These are phyloP conservation scores for Neofusicoccum laricinum DNA, from an alignment of 2,329 filamentous ascomycete species.

Conservation along the genomic window DNA sequence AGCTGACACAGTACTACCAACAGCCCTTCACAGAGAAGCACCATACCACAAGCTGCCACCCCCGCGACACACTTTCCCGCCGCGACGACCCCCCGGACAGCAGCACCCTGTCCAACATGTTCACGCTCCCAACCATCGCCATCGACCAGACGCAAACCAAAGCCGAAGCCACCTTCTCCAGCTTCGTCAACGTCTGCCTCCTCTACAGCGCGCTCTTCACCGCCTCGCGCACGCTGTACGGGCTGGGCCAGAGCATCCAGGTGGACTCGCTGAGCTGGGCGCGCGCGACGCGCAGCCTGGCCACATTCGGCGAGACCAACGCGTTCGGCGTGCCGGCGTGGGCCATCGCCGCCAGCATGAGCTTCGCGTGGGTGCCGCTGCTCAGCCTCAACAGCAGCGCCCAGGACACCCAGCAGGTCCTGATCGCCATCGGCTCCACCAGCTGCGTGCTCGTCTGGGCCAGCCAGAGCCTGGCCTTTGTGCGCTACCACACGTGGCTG, in stretches of 20 bases:
- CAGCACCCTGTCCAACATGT: neutral
- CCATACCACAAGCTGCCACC: neutral
- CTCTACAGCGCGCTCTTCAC: constrained; percentile 33
- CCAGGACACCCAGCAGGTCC: neutral
- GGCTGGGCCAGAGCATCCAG: constrained; percentile 19
- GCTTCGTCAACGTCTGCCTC: constrained; percentile 29
- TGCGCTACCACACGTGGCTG: neutral
- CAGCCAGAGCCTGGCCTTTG: neutral
- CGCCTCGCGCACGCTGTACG: constrained; percentile 34
- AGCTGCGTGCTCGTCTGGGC: constrained; percentile 9
- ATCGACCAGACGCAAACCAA: constrained; percentile 12
- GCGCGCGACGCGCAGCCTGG: neutral
- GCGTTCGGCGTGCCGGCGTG: neutral
- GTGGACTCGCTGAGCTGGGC: neutral
- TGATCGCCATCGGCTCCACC: constrained; percentile 3
- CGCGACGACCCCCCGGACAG: neutral
- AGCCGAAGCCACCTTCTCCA: constrained; percentile 12
- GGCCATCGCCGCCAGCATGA: neutral
- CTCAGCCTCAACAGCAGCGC: neutral
- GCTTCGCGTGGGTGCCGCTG: constrained; percentile 5
- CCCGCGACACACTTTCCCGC: neutral
- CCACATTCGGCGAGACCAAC: neutral
- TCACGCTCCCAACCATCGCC: constrained; percentile 7
- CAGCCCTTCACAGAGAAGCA: neutral
- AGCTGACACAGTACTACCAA: constrained; percentile 21